Conservation (phyloP, 164 flowering plant genomes). For the Tinospora cordifolia region DNA sequence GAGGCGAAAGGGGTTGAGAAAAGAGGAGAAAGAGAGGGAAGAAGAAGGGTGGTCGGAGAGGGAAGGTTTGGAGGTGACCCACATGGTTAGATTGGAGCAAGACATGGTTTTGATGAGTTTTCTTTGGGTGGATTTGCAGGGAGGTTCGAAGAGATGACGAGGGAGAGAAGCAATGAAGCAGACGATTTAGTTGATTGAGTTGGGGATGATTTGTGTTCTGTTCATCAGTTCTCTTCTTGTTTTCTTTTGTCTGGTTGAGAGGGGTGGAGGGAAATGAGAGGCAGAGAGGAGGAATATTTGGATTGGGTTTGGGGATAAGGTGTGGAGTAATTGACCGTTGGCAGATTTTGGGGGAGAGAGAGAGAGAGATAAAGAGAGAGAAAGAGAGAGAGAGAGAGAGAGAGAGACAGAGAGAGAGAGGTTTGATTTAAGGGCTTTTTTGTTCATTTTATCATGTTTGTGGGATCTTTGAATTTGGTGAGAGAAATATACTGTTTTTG, state of each 20-base stretch:
- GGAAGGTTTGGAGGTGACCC: constrained; percentile 19
- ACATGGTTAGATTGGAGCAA: constrained; percentile 37
- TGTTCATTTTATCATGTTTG: too few relatives aligned
- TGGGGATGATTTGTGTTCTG: neutral
- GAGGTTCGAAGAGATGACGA: too few relatives aligned
- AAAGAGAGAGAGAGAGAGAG: too few relatives aligned
- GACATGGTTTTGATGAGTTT: constrained; percentile 37
- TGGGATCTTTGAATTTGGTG: too few relatives aligned
- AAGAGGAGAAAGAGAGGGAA: constrained; percentile 31
- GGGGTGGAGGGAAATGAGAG: constrained; percentile 31
- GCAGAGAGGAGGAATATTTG: constrained; percentile 24
- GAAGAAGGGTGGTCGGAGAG: too few relatives aligned
- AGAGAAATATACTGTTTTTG: too few relatives aligned
- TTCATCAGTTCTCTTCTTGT: neutral
- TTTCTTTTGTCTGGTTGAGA: constrained; percentile 8
- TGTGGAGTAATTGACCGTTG: constrained; percentile 19
- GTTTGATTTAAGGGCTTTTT: too few relatives aligned
- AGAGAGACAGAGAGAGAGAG: too few relatives aligned
- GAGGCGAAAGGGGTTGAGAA: constrained; percentile 22
- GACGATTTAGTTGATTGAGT: too few relatives aligned
- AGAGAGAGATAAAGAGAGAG: too few relatives aligned
- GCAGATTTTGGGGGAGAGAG: constrained; percentile 18
- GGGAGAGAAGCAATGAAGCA: too few relatives aligned
- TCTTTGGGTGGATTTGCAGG: too few relatives aligned
- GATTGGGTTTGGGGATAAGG: constrained; percentile 39